Base-by-base conservation (phyloP, 371 early-diverging fungal genomes). In the Smittium culicis region DNA sequence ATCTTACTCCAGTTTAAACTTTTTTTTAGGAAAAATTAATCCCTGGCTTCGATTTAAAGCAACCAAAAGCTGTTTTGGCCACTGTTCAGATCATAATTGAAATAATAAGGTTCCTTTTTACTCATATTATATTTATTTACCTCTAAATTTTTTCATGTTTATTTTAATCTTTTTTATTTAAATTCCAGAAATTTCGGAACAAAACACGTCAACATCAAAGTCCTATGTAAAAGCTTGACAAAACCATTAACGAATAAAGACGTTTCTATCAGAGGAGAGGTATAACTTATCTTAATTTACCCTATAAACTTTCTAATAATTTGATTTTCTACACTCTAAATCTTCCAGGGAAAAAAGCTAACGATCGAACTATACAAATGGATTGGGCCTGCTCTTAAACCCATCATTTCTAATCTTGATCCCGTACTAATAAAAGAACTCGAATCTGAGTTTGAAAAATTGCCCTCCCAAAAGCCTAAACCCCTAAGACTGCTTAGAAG, bases 201-300 rank as follows among this genome's bases (percentile, higher is more conserved):
- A 17, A 88, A 90, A 68, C 82, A 83, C 55, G 81, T 91, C 20
- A 83, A 79, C 35, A 80, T 89, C 31, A 96, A 94, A 69, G 88
- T 88, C 0, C 74, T 96, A 20, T 68, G 92, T 54, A 96, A 96
- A 74, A 76, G 80, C 16, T 71, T 98, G n/a, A 80, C 89, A 1
- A 88, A 90, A 69, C 79, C 96, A 16, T 95, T 97, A 78, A 89
- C 87, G 33, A 95, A 97, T 71, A 83, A 87, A 20, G 98, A 98
- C 74, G 92, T 90, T 68, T 85, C 81, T 62, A 97, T 98, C 27
- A 83, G 98, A 64, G 84, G 86, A 24, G 98, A 97, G 80, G 90
- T 45, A 45, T 45, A 11, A 11, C 20, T 45, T 45, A 11, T 45
- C 45, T 45, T 5, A 11, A 11, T 45, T 45, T 45, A 87, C 60